A percentile compares a stretch with the other conserved stretches of the same genome.
These are phyloP conservation scores for Huiozyma naganishii DNA, from an alignment of 805 yeast genomes.

Conservation along the genomic window DNA sequence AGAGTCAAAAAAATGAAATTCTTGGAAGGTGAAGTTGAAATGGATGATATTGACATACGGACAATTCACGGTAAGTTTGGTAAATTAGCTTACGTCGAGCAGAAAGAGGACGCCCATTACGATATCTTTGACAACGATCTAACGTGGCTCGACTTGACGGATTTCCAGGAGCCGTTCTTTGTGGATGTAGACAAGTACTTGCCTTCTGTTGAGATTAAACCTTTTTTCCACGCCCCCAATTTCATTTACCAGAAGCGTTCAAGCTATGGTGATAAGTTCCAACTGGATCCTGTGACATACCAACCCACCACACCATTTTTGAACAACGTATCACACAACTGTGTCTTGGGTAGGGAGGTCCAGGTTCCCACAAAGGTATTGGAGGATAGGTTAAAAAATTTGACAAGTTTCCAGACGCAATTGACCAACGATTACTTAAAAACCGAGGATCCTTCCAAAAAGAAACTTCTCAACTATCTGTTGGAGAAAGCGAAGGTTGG, in stretches of 20 bases:
- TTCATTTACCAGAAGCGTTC: slow-evolving; percentile 63
- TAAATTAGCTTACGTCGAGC: slow-evolving; percentile 15
- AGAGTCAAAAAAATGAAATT: slow-evolving; percentile 46
- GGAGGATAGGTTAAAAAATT: slow-evolving; percentile 11
- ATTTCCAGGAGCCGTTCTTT: slow-evolving; percentile 47
- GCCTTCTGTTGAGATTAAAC: slow-evolving; percentile 40
- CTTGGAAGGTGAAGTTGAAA: slow-evolving; percentile 52
- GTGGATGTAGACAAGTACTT: slow-evolving; percentile 29
- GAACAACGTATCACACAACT: slow-evolving; percentile 48
- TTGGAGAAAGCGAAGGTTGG: slow-evolving; percentile 10
- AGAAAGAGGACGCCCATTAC: slow-evolving; percentile 14
- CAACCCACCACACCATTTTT: slow-evolving; percentile 37
- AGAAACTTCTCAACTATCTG: slow-evolving; percentile 5
- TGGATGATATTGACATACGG: slow-evolving; percentile 49
- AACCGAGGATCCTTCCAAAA: slow-evolving; percentile 14
- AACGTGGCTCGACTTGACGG: slow-evolving; percentile 53
- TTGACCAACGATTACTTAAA: slow-evolving; percentile 30
- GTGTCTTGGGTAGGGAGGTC: slow-evolving; percentile 32
- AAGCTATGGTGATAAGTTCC: slow-evolving; percentile 34
- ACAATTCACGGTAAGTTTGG: slow-evolving; percentile 39
- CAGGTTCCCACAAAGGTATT: slow-evolving; percentile 14
- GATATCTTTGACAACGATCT: slow-evolving; percentile 42
- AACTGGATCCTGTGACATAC: slow-evolving; percentile 30
- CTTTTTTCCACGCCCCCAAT: slow-evolving; percentile 57
- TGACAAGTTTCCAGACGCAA: slow-evolving; percentile 34